A percentile compares a stretch with the other conserved stretches of the same genome.
phyloP scores from a whole-genome alignment of 768 basidiomycete genomes.

The Pilatotrama ljubarskyi region DNA sequence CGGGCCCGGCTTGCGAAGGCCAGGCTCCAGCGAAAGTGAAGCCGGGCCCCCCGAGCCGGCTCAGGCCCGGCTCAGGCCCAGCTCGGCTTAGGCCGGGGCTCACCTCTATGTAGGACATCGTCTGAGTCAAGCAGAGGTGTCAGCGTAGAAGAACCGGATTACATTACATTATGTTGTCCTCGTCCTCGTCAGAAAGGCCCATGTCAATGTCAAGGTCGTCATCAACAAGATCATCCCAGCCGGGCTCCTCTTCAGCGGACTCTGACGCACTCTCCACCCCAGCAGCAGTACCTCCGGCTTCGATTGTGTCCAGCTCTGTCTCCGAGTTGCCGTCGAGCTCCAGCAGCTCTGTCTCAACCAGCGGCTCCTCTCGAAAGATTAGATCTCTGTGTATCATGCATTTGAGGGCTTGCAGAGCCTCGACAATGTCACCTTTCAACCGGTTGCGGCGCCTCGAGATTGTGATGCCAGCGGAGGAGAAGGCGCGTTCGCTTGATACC shows the following conservation, averaged over 20 bases:
- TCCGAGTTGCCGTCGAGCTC: not conserved
- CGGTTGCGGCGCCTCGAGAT: slow-evolving; percentile 26
- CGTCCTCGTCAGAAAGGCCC: too few relatives aligned
- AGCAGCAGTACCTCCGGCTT: too few relatives aligned
- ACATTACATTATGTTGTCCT: too few relatives aligned
- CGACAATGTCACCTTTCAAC: slow-evolving; percentile 30
- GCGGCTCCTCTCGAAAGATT: not conserved
- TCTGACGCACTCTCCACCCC: too few relatives aligned
- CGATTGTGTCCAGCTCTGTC: too few relatives aligned
- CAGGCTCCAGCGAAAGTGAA: not conserved
- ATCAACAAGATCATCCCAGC: too few relatives aligned
- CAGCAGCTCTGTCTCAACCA: not conserved
- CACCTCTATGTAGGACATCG: not conserved
- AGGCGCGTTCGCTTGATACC: slow-evolving; percentile 29
- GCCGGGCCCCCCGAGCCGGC: not conserved
- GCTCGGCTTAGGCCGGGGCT: not conserved
- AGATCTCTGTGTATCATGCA: slow-evolving; percentile 14
- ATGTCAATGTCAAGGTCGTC: too few relatives aligned
- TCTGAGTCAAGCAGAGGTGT: not conserved
- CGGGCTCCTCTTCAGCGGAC: too few relatives aligned
- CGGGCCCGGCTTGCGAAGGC: not conserved
- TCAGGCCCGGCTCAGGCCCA: not conserved
- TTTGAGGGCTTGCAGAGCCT: slow-evolving; percentile 30
- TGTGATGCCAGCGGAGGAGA: slow-evolving; percentile 25
- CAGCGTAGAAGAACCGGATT: not conserved